Evolutionary conservation across 495 filamentous ascomycete genomes (phyloP).

Genomic region (Neurospora terricola): DNA sequence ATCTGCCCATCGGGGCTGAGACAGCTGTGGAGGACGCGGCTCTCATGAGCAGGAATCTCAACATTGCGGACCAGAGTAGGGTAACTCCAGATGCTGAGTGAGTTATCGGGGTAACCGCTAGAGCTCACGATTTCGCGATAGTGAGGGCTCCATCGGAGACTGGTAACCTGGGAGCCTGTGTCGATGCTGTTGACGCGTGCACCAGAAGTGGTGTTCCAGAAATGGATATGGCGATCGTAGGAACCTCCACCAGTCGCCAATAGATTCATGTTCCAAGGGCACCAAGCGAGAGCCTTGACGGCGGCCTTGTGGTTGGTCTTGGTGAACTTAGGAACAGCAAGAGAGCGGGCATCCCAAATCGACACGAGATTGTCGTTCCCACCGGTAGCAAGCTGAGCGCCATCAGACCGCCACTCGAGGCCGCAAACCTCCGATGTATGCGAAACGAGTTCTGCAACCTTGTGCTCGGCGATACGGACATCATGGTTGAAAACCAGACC

Average conservation of each 20-base stretch:
- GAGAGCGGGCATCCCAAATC: slow-evolving; percentile 95
- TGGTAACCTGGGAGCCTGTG: slow-evolving; percentile 93
- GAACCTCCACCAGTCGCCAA: slow-evolving; percentile 94
- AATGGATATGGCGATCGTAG: slow-evolving; percentile 96
- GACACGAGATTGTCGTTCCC: slow-evolving; percentile 98
- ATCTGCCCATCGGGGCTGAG: slow-evolving; percentile 96
- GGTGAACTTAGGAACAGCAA: slow-evolving; percentile 90
- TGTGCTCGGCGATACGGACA: slow-evolving; percentile 95
- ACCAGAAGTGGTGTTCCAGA: slow-evolving; percentile 98
- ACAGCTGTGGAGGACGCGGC: slow-evolving; percentile 85
- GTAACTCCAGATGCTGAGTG: slow-evolving; percentile 96
- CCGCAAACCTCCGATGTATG: slow-evolving; percentile 98
- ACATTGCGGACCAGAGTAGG: slow-evolving; percentile 92
- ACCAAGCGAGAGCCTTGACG: slow-evolving; percentile 97
- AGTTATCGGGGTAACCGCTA: slow-evolving; percentile 97
- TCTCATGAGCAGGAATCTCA: slow-evolving; percentile 99
- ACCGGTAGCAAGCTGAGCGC: slow-evolving; percentile 90
- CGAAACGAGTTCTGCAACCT: slow-evolving; percentile 89
- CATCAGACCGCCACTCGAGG: slow-evolving; percentile 93
- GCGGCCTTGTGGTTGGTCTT: slow-evolving; percentile 99
- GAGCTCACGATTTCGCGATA: slow-evolving; percentile 98
- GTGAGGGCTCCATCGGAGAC: slow-evolving; percentile 85
- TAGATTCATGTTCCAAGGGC: slow-evolving; percentile 95
- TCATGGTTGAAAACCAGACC: slow-evolving; percentile 99
- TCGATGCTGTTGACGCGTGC: slow-evolving; percentile 98